These are phyloP conservation scores for Pneumocystis carinii DNA, from an alignment of 1,139 yeast genomes.

Conservation along the genomic window DNA sequence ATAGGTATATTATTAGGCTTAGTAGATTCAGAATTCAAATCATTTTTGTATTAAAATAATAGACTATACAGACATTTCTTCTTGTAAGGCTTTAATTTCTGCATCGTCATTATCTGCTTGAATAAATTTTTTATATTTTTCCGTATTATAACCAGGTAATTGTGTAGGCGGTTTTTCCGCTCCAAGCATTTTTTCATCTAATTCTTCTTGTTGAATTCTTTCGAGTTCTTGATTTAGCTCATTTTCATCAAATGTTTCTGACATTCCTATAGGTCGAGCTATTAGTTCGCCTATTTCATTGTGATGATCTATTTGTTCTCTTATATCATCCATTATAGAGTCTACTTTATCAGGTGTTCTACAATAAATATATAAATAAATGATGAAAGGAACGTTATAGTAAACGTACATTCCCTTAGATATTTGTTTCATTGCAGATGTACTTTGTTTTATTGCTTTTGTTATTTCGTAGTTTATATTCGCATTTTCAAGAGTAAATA, in stretches of 20 bases:
- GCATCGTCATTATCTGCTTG: constrained; percentile 64
- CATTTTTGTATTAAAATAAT: neutral
- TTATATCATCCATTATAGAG: constrained; percentile 94
- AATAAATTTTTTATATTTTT: constrained; percentile 22
- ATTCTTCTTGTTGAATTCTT: constrained; percentile 68
- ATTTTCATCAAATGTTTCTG: constrained; percentile 53
- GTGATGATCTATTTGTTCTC: constrained; percentile 90
- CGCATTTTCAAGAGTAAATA: constrained; percentile 83
- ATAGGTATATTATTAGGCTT: neutral
- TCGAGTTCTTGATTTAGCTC: constrained; percentile 91
- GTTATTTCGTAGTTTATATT: constrained; percentile 92
- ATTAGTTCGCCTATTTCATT: constrained; percentile 95
- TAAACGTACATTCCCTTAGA: constrained; percentile 80
- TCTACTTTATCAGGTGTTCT: constrained; percentile 60
- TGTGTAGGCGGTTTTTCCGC: constrained; percentile 31
- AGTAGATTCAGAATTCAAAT: neutral
- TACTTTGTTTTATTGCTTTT: constrained; percentile 98
- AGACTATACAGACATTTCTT: constrained; percentile 76
- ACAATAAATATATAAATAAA: neutral
- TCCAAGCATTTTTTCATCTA: constrained; percentile 41
- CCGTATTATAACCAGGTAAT: constrained; percentile 22
- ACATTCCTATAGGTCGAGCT: constrained; percentile 76
- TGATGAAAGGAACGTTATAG: neutral
- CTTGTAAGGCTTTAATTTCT: constrained; percentile 76
- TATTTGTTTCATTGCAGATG: constrained; percentile 88